These are phyloP conservation scores for Cercospora sp. DNA, from an alignment of 2,329 filamentous ascomycete genomes.

Conservation along the genomic window DNA sequence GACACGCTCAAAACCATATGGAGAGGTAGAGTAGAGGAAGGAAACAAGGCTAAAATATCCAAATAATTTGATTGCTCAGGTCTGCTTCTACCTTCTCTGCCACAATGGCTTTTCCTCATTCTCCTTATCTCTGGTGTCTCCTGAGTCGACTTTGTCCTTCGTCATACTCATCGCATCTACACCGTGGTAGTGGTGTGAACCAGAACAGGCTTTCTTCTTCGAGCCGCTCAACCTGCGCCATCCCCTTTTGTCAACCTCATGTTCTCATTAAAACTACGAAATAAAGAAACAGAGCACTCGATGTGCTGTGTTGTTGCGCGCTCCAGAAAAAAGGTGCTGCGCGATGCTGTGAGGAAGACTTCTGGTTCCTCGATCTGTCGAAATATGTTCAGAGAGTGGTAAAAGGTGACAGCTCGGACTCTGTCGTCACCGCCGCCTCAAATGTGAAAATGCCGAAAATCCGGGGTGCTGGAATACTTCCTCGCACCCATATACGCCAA, in stretches of 20 bases:
- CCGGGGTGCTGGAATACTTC: background rate
- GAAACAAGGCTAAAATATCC: background rate
- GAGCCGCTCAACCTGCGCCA: background rate
- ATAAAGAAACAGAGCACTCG: background rate
- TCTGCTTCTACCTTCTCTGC: background rate
- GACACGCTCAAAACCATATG: too few species aligned
- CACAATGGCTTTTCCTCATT: background rate
- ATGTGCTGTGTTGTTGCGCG: background rate
- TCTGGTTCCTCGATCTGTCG: constrained; percentile 5
- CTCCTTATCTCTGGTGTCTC: background rate
- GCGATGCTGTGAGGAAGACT: background rate
- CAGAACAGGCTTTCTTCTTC: background rate
- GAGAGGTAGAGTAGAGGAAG: background rate
- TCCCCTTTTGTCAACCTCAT: constrained; percentile 1
- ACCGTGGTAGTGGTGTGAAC: background rate
- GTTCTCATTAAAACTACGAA: constrained; percentile 5
- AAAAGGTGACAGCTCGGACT: background rate
- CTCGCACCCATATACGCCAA: constrained; percentile 2
- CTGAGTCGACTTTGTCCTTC: background rate
- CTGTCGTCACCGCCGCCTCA: background rate
- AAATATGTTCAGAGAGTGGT: constrained; percentile 6
- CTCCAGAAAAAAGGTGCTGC: background rate
- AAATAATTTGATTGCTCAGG: background rate
- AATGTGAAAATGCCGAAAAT: background rate
- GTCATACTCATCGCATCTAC: background rate